Evolutionary conservation across 1,284 basidiomycete genomes (phyloP).

Genomic region (Melanopsichium pennsylvanicum): DNA sequence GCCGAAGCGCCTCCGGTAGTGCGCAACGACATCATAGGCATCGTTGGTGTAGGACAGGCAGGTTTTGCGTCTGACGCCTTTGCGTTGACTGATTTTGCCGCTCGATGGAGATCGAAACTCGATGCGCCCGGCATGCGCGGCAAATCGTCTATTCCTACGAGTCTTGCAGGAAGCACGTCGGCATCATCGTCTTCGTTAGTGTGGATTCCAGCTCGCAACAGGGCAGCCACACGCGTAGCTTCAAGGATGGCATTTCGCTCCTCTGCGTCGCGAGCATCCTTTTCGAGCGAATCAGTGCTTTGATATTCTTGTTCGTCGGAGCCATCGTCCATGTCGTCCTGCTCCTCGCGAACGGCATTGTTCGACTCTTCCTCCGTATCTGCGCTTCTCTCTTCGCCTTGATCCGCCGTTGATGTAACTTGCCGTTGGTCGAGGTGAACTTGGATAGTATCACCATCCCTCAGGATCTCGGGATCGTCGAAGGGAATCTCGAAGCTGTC

Average conservation of each 20-base stretch:
- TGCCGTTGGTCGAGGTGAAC: conserved; percentile 6
- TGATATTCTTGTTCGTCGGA: background rate
- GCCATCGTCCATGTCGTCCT: background rate
- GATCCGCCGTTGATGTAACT: too few species aligned
- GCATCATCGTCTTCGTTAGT: background rate
- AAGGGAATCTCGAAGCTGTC: conserved; percentile 33
- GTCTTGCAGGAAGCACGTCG: background rate
- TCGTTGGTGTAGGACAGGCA: background rate
- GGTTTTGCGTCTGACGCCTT: background rate
- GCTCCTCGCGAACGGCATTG: background rate
- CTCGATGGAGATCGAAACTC: background rate
- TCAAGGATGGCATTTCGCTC: conserved; percentile 14
- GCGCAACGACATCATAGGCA: conserved; percentile 16
- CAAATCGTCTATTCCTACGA: background rate
- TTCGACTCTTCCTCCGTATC: background rate
- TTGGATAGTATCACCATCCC: conserved; percentile 38
- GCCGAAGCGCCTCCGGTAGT: conserved; percentile 3
- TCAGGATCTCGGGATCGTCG: conserved; percentile 34
- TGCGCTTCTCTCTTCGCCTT: background rate
- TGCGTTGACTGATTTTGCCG: background rate
- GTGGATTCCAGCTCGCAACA: conserved; percentile 18
- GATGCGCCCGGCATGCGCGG: conserved; percentile 15
- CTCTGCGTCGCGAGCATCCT: conserved; percentile 8
- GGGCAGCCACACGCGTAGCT: conserved; percentile 10
- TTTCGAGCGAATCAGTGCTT: background rate